phyloP scores from a whole-genome alignment of 148 eudicot genomes.

The Chenopodium album region DNA sequence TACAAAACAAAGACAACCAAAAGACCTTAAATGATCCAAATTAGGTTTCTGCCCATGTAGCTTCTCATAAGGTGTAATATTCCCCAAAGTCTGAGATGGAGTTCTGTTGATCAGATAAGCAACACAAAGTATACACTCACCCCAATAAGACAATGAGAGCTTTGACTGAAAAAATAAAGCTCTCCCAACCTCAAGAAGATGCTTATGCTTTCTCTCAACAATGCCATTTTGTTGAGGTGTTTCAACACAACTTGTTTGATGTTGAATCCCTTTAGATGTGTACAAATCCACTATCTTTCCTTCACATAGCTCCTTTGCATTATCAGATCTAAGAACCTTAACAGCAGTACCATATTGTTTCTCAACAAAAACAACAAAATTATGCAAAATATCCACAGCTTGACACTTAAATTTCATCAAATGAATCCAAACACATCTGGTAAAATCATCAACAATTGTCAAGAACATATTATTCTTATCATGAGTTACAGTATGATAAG shows the following conservation, averaged over 20 bases:
- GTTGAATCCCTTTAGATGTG: not conserved
- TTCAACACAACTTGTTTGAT: not conserved
- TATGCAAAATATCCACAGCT: too few relatives aligned
- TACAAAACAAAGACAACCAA: not conserved
- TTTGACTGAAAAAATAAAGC: too few relatives aligned
- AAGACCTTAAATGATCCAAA: not conserved
- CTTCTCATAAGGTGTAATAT: not conserved
- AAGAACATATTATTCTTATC: not conserved
- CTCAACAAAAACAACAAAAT: too few relatives aligned
- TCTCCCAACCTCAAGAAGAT: too few relatives aligned
- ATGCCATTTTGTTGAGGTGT: not conserved
- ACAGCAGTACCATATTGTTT: not conserved
- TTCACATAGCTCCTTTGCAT: not conserved
- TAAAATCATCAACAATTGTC: not conserved
- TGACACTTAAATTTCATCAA: too few relatives aligned
- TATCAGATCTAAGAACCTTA: fast-evolving
- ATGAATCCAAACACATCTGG: too few relatives aligned
- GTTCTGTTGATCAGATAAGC: not conserved
- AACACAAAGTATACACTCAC: not conserved
- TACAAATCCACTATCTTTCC: not conserved
- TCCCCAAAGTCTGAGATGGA: not conserved
- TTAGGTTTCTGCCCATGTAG: not conserved
- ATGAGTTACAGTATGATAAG: not conserved
- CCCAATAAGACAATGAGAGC: too few relatives aligned
- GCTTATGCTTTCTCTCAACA: not conserved